Evolutionary conservation across 352 stramenopile species (phyloP).

Genomic region (Thalassiosira sp.): DNA sequence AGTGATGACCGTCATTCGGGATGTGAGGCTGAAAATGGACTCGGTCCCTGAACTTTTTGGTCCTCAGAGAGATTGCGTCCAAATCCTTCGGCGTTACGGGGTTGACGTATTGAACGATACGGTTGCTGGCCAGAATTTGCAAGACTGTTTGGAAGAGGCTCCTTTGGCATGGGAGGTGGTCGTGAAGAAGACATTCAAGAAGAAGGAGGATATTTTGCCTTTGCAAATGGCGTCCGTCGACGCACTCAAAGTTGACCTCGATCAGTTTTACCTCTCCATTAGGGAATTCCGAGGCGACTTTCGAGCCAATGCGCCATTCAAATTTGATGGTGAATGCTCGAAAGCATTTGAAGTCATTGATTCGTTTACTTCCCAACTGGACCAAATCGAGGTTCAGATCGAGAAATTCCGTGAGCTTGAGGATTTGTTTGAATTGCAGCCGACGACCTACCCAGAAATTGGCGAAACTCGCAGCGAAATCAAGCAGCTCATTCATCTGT

Average conservation of each 20-base stretch:
- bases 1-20: constrained; percentile 93
- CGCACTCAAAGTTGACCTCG: constrained; percentile 91
- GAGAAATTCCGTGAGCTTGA: constrained; percentile 88
- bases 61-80: constrained; percentile 91
- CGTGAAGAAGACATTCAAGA: constrained; percentile 98
- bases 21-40: constrained; percentile 92
- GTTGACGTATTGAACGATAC: constrained; percentile 83
- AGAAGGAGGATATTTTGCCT: constrained; percentile 97
- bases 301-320: constrained; percentile 91
- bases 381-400: constrained; percentile 86
- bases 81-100: constrained; percentile 93
- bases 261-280: constrained; percentile 91
- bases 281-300: constrained; percentile 94
- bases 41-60: constrained; percentile 84
- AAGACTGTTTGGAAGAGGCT: constrained; percentile 92
- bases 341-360: constrained; percentile 89
- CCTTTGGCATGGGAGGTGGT: constrained; percentile 96
- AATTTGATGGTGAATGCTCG: constrained; percentile 80
- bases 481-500: constrained; percentile 89
- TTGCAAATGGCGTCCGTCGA: constrained; percentile 95
- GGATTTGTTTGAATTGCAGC: constrained; percentile 93
- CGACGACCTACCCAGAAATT: constrained; percentile 83
- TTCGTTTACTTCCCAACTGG: constrained; percentile 85
- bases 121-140: constrained; percentile 59
- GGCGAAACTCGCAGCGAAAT: constrained; percentile 86